Base-by-base conservation (phyloP, 768 basidiomycete species). In the Mycena chlorophos region DNA sequence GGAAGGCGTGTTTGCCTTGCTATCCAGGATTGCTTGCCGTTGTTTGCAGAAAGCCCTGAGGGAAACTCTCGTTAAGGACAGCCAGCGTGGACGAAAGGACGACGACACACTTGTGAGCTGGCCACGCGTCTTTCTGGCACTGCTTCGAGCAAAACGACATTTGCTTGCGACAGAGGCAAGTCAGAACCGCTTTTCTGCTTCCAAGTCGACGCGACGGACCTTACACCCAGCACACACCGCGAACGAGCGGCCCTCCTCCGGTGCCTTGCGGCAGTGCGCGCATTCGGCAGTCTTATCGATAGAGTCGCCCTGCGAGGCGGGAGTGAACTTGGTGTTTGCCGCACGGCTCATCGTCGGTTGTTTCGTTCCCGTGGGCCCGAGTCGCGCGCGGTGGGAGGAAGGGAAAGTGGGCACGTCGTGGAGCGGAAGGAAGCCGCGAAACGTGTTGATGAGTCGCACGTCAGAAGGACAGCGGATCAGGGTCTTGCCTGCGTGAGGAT, bases 121-220 rank as follows among this genome's bases (percentile, higher is more conserved):
- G 55, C 55, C 55, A 58, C 1, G 57, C 52, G 13, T 58, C 26
- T 1, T 22, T 46, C 23, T 58, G 57, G 17, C 57, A 58, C 40
- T 58, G 34, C 20, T 30, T 51, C 8, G 57, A 58, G 52, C 57
- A 58, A n/a, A 58, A 58, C 14, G 55, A 52, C 5, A 45, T 37
- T n/a, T 57, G 50, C 55, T 57, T 25, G 17, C 8, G 12, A 17
- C 31, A 34, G 31, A 8, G 31, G 8, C 23, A 25, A 19, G 14
- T 49, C 30, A 25, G 30, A 29, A n/a, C 14, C 26, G 4, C 23
- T 46, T 30, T 4, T 49, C 20, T 52, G 40, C 6, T 17, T 17
- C 8, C 31, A 6, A 17, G 31, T 17, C 20, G 14, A 42, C 6
- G 22, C 12, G 16, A 28, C 25, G 5, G 26, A 58, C 56, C 56